phyloP scores from a whole-genome alignment of 1,284 basidiomycete species.

The Microbotryum saponariae region DNA sequence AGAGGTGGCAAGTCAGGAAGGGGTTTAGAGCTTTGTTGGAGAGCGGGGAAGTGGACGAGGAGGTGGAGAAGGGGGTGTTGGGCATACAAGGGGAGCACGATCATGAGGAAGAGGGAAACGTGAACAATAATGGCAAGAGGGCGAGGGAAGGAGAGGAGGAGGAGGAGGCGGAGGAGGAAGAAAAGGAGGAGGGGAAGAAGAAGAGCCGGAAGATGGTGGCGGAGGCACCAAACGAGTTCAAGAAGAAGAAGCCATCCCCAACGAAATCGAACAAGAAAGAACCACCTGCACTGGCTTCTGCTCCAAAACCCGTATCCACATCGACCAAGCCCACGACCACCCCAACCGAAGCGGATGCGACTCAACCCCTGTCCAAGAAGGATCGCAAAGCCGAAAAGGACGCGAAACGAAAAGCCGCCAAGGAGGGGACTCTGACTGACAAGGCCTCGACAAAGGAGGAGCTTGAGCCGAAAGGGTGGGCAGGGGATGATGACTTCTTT shows the following conservation, averaged over 20 bases:
- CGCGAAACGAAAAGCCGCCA: neutral
- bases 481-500: neutral
- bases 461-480: neutral
- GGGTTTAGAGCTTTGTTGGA: conserved; percentile 5
- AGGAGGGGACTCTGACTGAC: neutral
- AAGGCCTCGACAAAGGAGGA: neutral
- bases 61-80: conserved; percentile 22
- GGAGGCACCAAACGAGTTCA: neutral
- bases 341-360: neutral
- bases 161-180: neutral
- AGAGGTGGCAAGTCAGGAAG: conserved; percentile 9
- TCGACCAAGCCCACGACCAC: neutral
- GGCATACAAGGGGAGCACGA: conserved; percentile 31
- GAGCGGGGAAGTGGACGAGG: neutral
- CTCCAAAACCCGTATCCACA: neutral
- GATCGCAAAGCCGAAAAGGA: neutral
- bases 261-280: conserved; percentile 10
- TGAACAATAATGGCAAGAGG: neutral
- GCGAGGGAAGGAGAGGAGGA: neutral
- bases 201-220: neutral
- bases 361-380: neutral
- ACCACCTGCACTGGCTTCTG: neutral
- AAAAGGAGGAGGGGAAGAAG: neutral
- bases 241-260: neutral
- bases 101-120: neutral